Conservation (phyloP, 2,329 filamentous ascomycete genomes). For the Exophiala alcalophila region DNA sequence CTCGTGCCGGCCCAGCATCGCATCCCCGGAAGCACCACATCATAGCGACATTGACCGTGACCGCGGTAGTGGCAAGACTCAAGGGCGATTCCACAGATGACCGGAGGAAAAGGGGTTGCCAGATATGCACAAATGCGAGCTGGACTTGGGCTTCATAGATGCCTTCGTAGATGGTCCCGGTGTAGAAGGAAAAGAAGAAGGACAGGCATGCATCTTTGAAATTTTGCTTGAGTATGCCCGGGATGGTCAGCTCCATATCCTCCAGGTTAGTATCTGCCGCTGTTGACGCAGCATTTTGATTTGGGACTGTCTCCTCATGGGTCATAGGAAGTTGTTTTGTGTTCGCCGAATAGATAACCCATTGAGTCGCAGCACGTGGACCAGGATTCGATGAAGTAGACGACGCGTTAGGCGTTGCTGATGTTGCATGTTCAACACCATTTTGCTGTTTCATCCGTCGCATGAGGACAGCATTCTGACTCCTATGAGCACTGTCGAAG, state of each 20-base stretch:
- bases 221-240: slow-evolving; percentile 17
- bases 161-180: slow-evolving; percentile 17
- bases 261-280: background rate
- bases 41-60: slow-evolving; percentile 30
- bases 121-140: slow-evolving; percentile 23
- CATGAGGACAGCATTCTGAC: slow-evolving; percentile 26
- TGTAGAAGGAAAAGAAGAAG: slow-evolving; percentile 30
- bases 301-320: background rate
- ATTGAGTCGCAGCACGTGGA: slow-evolving; percentile 12
- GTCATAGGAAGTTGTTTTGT: background rate
- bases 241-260: slow-evolving; percentile 12
- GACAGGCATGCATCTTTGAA: slow-evolving; percentile 23
- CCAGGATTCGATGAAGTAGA: background rate
- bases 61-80: slow-evolving; percentile 26
- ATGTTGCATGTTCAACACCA: background rate
- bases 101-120: slow-evolving; percentile 26
- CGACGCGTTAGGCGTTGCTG: slow-evolving; percentile 4
- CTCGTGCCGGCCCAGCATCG: slow-evolving; percentile 20
- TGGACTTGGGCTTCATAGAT: slow-evolving; percentile 16
- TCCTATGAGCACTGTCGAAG: slow-evolving; percentile 30
- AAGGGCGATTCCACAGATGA: slow-evolving; percentile 24
- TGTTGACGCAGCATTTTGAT: background rate
- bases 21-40: slow-evolving; percentile 27
- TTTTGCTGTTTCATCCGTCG: slow-evolving; percentile 19
- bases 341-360: slow-evolving; percentile 21